Base-by-base conservation (phyloP, 345 rosid species). In the Aethionema arabicum region DNA sequence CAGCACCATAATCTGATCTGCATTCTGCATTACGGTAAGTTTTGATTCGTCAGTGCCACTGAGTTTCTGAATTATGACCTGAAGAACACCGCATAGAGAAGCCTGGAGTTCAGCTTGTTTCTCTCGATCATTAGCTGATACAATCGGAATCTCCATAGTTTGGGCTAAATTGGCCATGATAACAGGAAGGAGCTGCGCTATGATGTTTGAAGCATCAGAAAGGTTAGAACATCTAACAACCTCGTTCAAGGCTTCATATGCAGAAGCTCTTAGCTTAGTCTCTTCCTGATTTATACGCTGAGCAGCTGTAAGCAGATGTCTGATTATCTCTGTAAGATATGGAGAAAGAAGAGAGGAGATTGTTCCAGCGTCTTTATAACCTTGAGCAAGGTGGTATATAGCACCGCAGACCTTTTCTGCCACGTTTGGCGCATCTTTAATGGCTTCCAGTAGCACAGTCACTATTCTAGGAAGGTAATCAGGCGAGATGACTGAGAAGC, bases 361-460 rank as follows among this genome's bases (percentile, higher is more conserved):
- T 43, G 79, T 66, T 63, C 84, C 97, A 12, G 81, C 72, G 67
- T 85, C 91, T 74, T 93, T 97, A 55, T 85, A 93, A 10, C 97
- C 96, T 74, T 87, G 99, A 56, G 90, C 91, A 70, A 93, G 91
- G 74, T 81, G 85, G 80, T 93, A 93, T 56, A 92, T 77, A 6
- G 95, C 97, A 47, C 99, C 99, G 45, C 97, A 93, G 39, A 82
- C 85, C 84, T 90, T 93, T 77, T 90, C 91, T 6, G 97, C 91
- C 53, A 93, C 84, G 75, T 84, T 83, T 13, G 90, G 91, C 70
- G 84, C 84, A 76, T 87, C 97, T 59, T 78, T 78, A 43, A 90
- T 58, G 59, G 96, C 83, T 59, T 87, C 91, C 59, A 93, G 73
- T 61, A 93, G 63, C 16, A 90, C 97, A 50, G 39, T 38, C 52